Percentiles rank a stretch among this genome's conserved stretches.
Evolutionary conservation across 2,329 filamentous ascomycete genomes (phyloP).

Genomic region (Fusarium ambrosium): DNA sequence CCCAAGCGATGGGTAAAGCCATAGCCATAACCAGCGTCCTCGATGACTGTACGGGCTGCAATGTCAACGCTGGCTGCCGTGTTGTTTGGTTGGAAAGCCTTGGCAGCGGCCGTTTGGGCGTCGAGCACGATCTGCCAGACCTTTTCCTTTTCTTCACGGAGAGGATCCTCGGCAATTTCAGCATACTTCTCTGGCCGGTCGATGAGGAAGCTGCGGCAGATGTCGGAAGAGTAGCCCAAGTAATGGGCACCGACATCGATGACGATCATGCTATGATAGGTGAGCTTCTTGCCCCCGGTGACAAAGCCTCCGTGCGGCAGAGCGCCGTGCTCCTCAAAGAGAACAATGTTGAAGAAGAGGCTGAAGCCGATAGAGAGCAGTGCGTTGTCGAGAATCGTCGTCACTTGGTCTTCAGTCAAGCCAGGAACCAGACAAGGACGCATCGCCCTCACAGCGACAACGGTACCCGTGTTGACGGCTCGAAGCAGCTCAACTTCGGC

Average conservation of each 20-base stretch:
- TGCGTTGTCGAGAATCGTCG: conserved; percentile 66
- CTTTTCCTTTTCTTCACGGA: conserved; percentile 64
- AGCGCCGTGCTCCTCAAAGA: conserved; percentile 70
- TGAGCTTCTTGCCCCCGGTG: conserved; percentile 64
- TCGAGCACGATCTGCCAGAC: conserved; percentile 73
- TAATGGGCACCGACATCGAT: conserved; percentile 75
- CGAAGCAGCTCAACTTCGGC: conserved; percentile 69
- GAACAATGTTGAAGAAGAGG: conserved; percentile 74
- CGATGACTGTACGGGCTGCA: conserved; percentile 70
- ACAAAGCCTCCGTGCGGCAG: conserved; percentile 67
- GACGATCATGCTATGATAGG: conserved; percentile 68
- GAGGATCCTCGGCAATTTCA: conserved; percentile 24
- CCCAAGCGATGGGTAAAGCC: conserved; percentile 73
- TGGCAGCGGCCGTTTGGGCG: conserved; percentile 69
- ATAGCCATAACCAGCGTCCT: conserved; percentile 69
- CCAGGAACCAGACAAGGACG: conserved; percentile 66
- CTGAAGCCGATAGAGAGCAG: conserved; percentile 67
- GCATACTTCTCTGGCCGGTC: conserved; percentile 47
- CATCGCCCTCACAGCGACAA: conserved; percentile 72
- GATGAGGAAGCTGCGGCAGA: conserved; percentile 73
- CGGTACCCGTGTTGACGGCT: conserved; percentile 74
- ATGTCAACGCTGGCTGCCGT: conserved; percentile 72
- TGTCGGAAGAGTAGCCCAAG: conserved; percentile 73
- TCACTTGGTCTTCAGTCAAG: conserved; percentile 71
- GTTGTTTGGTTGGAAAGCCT: conserved; percentile 63